Base-by-base conservation (phyloP, 2,329 filamentous ascomycete genomes). In the Colletotrichum australisinense region DNA sequence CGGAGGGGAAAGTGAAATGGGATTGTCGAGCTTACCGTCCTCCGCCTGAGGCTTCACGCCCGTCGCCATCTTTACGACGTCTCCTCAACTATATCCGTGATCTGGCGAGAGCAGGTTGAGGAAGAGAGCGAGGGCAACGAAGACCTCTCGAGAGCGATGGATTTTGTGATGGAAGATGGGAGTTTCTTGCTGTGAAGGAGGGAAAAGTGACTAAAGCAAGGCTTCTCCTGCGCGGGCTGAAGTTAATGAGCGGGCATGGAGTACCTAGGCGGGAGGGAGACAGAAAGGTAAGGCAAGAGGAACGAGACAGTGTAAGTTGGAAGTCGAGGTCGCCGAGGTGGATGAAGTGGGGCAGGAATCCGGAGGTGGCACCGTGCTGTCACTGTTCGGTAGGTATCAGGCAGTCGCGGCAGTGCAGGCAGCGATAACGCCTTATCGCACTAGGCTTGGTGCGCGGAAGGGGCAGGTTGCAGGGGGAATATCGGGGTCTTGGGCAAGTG, bases 381-480 rank as follows among this genome's bases (percentile, higher is more conserved):
- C 77, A 77, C 67, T 73, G 71, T 58, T 28, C 56, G 28, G 56
- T 73, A 71, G 28, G 56, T 73, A 71, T 75, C 68, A 75, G 70
- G 68, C 72, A 74, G 72, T 72, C 55, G 69, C 42, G 60, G 46
- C n/a, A 69, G 79, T 66, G 64, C 59, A 79, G 77, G 78, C 76
- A 80, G 75, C 75, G 78, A 81, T 80, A 80, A 79, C 76, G 55
- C 63, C 67, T 69, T 74, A 69, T 71, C 72, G 62, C 46, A 74
- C 53, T 66, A 22, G 26, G 56, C 28, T 24, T 53, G 53, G 58
- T 30, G 64, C 35, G 64, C 46, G 49, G 55, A 59, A 42, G 26
- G 63, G 67, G 32, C 19, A 57, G 53, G 35, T 69, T 72, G 55
- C 64, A 72, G 28, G 72, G 72, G 69, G 49, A 6, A 12, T 66